These are phyloP conservation scores for Tricharina praecox DNA, from an alignment of 495 filamentous ascomycete genomes.

Conservation along the genomic window DNA sequence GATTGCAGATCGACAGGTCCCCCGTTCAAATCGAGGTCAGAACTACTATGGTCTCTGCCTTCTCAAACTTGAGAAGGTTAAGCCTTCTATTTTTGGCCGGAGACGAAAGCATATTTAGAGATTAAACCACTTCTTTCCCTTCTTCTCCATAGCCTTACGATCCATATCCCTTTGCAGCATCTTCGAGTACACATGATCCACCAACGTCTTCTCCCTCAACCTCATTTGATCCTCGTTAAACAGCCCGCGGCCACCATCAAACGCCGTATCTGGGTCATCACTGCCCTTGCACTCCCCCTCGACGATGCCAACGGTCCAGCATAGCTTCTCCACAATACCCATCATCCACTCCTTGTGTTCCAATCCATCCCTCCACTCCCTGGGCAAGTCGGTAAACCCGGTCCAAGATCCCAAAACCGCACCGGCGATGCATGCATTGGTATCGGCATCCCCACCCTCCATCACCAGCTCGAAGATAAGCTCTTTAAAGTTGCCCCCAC, in stretches of 20 bases:
- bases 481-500: conserved; percentile 28
- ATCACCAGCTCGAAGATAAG: conserved; percentile 33
- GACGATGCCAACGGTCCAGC: background rate
- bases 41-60: too few relatives aligned
- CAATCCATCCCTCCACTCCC: conserved; percentile 32
- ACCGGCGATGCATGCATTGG: conserved; percentile 35
- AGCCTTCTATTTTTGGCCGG: too few relatives aligned
- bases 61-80: too few relatives aligned
- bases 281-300: background rate
- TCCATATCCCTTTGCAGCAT: background rate
- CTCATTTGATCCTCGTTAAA: background rate
- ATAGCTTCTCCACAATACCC: conserved; percentile 23
- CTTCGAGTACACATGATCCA: background rate
- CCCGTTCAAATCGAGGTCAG: too few relatives aligned
- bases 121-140: background rate
- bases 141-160: background rate
- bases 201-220: background rate
- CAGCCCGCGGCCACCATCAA: background rate
- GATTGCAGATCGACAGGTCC: too few relatives aligned
- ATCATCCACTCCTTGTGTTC: conserved; percentile 30
- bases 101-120: too few relatives aligned
- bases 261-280: background rate
- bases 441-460: conserved; percentile 35
- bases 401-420: conserved; percentile 31
- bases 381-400: conserved; percentile 29